Evolutionary conservation across 345 rosid species (phyloP).

Genomic region (Pistacia integerrima): DNA sequence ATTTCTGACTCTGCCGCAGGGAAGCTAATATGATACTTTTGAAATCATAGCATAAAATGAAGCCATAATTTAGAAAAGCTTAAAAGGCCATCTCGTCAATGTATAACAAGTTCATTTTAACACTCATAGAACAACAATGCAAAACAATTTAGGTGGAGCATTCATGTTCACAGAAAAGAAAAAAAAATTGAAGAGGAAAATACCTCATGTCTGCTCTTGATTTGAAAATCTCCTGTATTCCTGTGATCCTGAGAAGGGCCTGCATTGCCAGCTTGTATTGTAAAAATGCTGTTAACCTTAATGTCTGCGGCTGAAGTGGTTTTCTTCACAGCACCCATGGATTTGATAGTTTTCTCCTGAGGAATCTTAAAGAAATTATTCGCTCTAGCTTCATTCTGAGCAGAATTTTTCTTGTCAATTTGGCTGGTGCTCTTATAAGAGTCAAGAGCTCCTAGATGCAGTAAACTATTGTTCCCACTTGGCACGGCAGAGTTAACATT

Average conservation of each 20-base stretch:
- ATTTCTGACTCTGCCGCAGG: neutral
- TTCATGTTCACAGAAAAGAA: neutral
- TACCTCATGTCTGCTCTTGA: constrained; percentile 46
- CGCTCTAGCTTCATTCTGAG: constrained; percentile 38
- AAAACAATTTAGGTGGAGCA: constrained; percentile 1
- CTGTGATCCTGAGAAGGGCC: constrained; percentile 34
- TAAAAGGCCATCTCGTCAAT: constrained; percentile 3
- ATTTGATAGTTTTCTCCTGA: constrained; percentile 23
- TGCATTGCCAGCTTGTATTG: constrained; percentile 24
- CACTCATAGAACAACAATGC: neutral
- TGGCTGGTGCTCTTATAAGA: constrained; percentile 31
- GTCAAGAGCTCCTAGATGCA: constrained; percentile 30
- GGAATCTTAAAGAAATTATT: constrained; percentile 33
- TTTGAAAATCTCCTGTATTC: constrained; percentile 36
- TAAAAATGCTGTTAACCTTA: constrained; percentile 21
- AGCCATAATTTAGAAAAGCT: neutral
- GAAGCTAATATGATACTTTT: neutral
- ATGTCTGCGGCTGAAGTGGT: constrained; percentile 35
- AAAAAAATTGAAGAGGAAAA: constrained; percentile 4
- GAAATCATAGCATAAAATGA: neutral
- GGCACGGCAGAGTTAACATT: constrained; percentile 26
- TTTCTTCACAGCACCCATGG: constrained; percentile 31
- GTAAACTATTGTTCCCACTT: constrained; percentile 31
- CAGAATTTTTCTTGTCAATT: constrained; percentile 29
- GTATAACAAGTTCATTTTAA: neutral